Conservation (phyloP, 2,329 filamentous ascomycete species). For the Pyricularia grisea region DNA sequence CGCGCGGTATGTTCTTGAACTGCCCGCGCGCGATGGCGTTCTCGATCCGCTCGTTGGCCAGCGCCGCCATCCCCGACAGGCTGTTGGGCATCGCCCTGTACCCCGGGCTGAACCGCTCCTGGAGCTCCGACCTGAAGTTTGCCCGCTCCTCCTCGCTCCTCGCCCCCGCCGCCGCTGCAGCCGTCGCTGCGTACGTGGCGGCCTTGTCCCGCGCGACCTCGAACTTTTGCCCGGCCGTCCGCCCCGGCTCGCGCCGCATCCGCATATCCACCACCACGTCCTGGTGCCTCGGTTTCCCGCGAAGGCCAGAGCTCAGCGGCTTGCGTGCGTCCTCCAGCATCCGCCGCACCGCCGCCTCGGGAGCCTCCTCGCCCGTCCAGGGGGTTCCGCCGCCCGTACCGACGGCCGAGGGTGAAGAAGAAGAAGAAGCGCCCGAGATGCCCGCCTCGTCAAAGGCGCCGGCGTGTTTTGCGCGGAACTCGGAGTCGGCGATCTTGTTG, state of each 20-base stretch:
- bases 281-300: conserved; percentile 34
- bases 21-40: conserved; percentile 87
- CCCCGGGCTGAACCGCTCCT: conserved; percentile 68
- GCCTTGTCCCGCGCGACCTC: conserved; percentile 49
- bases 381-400: conserved; percentile 50
- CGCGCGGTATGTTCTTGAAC: conserved; percentile 74
- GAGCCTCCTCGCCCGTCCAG: conserved; percentile 71
- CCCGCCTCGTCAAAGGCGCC: conserved; percentile 37
- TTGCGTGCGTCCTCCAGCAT: conserved; percentile 79
- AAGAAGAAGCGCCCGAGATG: conserved; percentile 2
- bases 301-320: conserved; percentile 44
- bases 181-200: conserved; percentile 38
- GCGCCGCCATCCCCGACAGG: conserved; percentile 65
- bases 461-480: conserved; percentile 42
- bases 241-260: conserved; percentile 26
- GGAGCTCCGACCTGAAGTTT: conserved; percentile 61
- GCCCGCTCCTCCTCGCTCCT: conserved; percentile 66
- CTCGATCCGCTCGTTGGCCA: conserved; percentile 87
- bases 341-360: conserved; percentile 68
- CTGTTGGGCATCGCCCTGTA: conserved; percentile 67
- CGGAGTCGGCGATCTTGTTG: conserved; percentile 43
- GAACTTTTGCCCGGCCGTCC: conserved; percentile 35
- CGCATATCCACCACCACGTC: conserved; percentile 43
- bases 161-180: conserved; percentile 33
- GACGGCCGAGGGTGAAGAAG: not conserved